A percentile compares a stretch with the other conserved stretches of the same genome.
Evolutionary conservation across 148 eudicot species (phyloP).

Genomic region (Nyssa sinensis): DNA sequence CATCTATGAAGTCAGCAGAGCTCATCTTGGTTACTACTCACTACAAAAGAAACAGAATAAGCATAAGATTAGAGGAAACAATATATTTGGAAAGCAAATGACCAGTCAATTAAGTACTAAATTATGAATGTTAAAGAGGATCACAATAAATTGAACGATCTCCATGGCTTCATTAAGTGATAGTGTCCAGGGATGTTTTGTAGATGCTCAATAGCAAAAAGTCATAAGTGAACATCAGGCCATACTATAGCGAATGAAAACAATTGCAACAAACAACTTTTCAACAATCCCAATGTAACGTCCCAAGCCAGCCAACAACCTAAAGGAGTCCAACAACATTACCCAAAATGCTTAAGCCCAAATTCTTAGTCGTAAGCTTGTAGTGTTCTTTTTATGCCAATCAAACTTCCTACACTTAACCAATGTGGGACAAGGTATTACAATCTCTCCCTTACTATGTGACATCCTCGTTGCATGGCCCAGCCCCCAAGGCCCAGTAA

Average conservation of each 20-base stretch:
- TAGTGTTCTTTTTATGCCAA: too few species aligned
- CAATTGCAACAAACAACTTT: not conserved
- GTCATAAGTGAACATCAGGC: not conserved
- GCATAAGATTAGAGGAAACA: not conserved
- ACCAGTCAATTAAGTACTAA: not conserved
- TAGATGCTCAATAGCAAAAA: not conserved
- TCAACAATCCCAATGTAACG: too few species aligned
- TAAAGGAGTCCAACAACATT: too few species aligned
- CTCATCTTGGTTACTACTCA: constrained; percentile 15
- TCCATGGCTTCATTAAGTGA: not conserved
- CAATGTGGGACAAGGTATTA: too few species aligned
- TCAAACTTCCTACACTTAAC: too few species aligned
- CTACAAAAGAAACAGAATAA: constrained; percentile 13
- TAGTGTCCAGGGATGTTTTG: not conserved
- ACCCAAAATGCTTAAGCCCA: too few species aligned
- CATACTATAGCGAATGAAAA: not conserved
- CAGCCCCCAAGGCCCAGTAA: too few species aligned
- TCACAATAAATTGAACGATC: not conserved
- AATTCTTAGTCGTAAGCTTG: too few species aligned
- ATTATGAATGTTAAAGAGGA: not conserved
- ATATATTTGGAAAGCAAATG: not conserved
- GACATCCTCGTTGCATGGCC: too few species aligned
- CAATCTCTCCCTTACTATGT: too few species aligned
- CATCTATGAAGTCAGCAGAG: not conserved
- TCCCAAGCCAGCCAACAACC: too few species aligned